A percentile compares a stretch with the other conserved stretches of the same genome.
Evolutionary conservation across 495 filamentous ascomycete species (phyloP).

Genomic region (Penicillium mononematosum): DNA sequence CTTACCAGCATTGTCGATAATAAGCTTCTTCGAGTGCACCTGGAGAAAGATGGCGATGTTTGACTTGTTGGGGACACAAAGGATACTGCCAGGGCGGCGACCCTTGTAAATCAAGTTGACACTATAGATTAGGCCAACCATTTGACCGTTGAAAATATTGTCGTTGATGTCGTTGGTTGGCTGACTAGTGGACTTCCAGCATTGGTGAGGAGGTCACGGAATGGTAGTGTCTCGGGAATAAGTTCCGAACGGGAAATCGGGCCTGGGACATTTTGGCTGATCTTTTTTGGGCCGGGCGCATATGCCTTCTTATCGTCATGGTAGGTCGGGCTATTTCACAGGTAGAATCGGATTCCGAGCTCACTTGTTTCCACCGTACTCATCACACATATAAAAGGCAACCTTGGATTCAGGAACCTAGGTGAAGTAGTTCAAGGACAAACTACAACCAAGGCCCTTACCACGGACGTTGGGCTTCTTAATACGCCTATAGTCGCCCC

Average conservation of each 20-base stretch:
- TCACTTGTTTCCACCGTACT: constrained; percentile 57
- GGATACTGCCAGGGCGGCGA: constrained; percentile 50
- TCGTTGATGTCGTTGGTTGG: constrained; percentile 38
- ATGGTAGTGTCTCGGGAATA: constrained; percentile 50
- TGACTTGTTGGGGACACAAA: constrained; percentile 52
- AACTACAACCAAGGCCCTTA: constrained; percentile 53
- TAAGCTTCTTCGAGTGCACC: constrained; percentile 50
- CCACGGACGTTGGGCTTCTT: constrained; percentile 62
- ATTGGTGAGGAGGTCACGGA: constrained; percentile 54
- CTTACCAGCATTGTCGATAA: constrained; percentile 47
- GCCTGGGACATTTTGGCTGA: constrained; percentile 50
- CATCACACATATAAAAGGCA: constrained; percentile 59
- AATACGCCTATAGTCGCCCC: constrained; percentile 58
- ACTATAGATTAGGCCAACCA: constrained; percentile 54
- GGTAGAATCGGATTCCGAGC: constrained; percentile 45
- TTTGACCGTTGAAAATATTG: constrained; percentile 53
- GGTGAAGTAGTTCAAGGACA: constrained; percentile 54
- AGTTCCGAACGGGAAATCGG: constrained; percentile 59
- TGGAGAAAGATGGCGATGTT: constrained; percentile 54
- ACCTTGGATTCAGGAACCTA: constrained; percentile 53
- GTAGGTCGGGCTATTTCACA: constrained; percentile 39
- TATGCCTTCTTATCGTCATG: constrained; percentile 49
- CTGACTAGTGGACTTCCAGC: constrained; percentile 58
- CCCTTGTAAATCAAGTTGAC: constrained; percentile 59
- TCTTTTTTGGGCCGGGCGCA: constrained; percentile 41